Conservation (phyloP, 2,329 filamentous ascomycete species). For the Byssoonygena ceratinophila region DNA sequence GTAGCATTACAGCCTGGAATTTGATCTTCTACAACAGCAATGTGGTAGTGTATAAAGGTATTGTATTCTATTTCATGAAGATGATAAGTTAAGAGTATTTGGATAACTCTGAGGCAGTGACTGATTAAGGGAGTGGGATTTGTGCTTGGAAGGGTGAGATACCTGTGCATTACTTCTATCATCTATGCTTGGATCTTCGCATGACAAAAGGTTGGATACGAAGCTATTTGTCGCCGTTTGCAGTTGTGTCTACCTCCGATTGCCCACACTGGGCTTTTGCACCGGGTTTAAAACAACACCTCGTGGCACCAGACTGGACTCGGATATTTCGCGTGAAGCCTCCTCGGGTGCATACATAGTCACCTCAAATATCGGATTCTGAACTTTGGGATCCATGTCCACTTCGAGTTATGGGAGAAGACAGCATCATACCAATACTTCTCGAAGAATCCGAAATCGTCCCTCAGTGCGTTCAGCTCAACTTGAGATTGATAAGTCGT, state of each 20-base stretch:
- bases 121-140: constrained; percentile 36
- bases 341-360: no score
- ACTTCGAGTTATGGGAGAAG: neutral
- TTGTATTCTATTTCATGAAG: neutral
- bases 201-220: neutral
- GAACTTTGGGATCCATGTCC: no score
- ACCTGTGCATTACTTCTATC: neutral
- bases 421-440: neutral
- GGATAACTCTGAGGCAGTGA: constrained; percentile 36
- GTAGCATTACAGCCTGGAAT: constrained; percentile 58
- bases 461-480: neutral
- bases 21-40: constrained; percentile 86
- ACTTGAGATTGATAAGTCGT: neutral
- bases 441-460: neutral
- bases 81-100: constrained; percentile 28
- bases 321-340: no score
- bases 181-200: neutral
- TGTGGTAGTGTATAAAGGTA: constrained; percentile 45
- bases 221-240: neutral
- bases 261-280: no score
- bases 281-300: no score
- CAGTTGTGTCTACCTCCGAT: no score
- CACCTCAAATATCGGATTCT: no score
- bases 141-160: constrained; percentile 33
- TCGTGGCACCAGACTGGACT: no score